phyloP scores from a whole-genome alignment of 306 rosid genomes.

The Betula pendula region DNA sequence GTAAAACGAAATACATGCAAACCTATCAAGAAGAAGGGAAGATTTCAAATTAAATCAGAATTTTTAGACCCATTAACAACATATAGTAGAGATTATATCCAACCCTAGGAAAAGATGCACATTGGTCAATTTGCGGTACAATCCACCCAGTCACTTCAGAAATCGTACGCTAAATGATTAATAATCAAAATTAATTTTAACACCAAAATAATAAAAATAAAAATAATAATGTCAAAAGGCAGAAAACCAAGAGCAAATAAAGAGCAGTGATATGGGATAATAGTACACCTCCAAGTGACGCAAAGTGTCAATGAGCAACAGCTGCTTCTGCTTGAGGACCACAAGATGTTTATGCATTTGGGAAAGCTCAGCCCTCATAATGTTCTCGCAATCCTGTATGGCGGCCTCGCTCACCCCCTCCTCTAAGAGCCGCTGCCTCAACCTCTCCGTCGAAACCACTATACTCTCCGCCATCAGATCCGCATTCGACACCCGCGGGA shows the following conservation, averaged over 20 bases:
- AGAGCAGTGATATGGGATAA: not conserved
- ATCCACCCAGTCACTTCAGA: not conserved
- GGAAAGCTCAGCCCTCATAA: conserved; percentile 63
- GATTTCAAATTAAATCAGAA: not conserved
- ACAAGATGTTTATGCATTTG: conserved; percentile 61
- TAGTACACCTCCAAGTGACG: conserved; percentile 92
- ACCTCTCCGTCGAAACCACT: conserved; percentile 51
- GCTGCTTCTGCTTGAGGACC: conserved; percentile 79
- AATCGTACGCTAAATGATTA: not conserved
- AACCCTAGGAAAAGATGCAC: not conserved
- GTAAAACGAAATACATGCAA: no score
- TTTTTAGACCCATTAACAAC: not conserved
- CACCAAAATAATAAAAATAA: not conserved
- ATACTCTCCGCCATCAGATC: conserved; percentile 57
- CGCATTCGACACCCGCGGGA: conserved; percentile 67
- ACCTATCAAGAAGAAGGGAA: not conserved
- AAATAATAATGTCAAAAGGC: not conserved
- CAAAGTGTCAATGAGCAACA: conserved; percentile 63
- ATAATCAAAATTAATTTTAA: not conserved
- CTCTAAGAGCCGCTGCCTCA: conserved; percentile 53
- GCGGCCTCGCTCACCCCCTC: conserved; percentile 66
- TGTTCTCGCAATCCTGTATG: conserved; percentile 68
- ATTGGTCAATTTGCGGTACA: not conserved
- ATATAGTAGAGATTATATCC: not conserved
- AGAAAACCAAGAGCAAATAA: not conserved